Evolutionary conservation across 495 filamentous ascomycete species (phyloP).

Genomic region (Neurospora hispaniola): DNA sequence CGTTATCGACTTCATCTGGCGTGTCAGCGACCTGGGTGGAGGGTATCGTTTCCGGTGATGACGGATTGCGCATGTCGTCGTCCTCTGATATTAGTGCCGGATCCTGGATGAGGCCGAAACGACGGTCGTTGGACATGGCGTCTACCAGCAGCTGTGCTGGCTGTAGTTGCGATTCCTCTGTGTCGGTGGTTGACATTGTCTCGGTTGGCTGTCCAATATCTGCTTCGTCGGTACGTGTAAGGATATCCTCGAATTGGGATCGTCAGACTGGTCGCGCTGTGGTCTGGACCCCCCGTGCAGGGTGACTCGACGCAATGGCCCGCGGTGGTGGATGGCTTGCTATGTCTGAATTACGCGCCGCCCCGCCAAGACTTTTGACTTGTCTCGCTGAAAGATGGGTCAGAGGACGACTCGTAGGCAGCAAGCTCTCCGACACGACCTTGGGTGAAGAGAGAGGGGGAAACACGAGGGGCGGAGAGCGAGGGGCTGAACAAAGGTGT

Average conservation of each 20-base stretch:
- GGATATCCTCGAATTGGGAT: not conserved
- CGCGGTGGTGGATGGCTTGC: not conserved
- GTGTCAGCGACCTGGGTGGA: conserved; percentile 34
- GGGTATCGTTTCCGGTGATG: conserved; percentile 33
- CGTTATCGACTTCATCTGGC: conserved; percentile 18
- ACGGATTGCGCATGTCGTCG: conserved; percentile 14
- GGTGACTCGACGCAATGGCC: not conserved
- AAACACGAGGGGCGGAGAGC: not conserved
- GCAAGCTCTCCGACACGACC: not conserved
- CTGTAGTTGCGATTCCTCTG: conserved; percentile 5
- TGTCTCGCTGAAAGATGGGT: not conserved
- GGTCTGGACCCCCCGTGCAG: not conserved
- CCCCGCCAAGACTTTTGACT: not conserved
- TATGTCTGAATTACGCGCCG: not conserved
- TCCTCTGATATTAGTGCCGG: conserved; percentile 32
- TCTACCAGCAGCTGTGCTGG: conserved; percentile 15
- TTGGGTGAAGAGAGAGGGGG: not conserved
- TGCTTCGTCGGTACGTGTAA: not conserved
- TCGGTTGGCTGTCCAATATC: not conserved
- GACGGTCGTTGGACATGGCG: conserved; percentile 20
- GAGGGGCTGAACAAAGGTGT: not conserved
- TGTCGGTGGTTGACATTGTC: conserved; percentile 9
- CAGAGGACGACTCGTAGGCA: not conserved
- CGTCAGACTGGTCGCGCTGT: not conserved
- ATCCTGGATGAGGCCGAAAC: conserved; percentile 13